Evolutionary conservation across 1,284 basidiomycete genomes (phyloP), one percentile per base, ranked within the genome.

Genomic region (Heterobasidion occidentale): DNA sequence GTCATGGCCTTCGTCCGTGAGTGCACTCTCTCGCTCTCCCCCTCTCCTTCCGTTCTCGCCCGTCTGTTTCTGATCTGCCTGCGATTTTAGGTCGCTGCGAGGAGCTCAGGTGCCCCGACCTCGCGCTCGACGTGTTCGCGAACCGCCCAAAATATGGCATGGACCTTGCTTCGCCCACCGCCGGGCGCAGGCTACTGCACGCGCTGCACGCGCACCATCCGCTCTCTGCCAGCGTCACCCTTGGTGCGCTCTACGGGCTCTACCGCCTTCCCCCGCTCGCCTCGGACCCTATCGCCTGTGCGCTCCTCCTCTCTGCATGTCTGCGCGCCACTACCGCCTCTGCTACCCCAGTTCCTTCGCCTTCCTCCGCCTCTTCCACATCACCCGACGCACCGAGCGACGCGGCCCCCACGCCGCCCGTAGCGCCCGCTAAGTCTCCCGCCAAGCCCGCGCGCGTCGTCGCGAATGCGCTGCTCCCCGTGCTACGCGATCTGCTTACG

Each of bases 121-220:
- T 85, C 44, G 83, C 84, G 6, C 70, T 88, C 15, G 69, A 75
- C 12, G 78, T 87, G 15, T 86, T 84, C 64, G 77, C 80, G 33
- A 69, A 85, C 64, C 81, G 77, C 59, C 70, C 81, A 14, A 83
- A 80, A 63, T 85, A 86, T 64, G 76, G 78, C 53, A 62, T 87
- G 12, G 68, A 73, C 42, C 74, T 88, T n/a, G 72, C 76, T 1
- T 69, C 67, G 9, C 69, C 79, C 14, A 63, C 71, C 1, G 81
- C 77, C 4, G 85, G 76, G 0, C 83, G 78, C 7, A 74, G 74
- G 44, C 61, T 72, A n/a, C 60, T 72, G 9, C 68, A 70, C 51
- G 74, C 79, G 1, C 69, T 87, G 4, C 77, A 81, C 60, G 59
- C 68, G 46, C 62, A 74, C 14, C 67, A 76, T 55, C 74, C 80